Percentiles rank a stretch among this genome's conserved stretches.
phyloP scores from a whole-genome alignment of 495 filamentous ascomycete genomes.

The Pyrenula aspistea region DNA sequence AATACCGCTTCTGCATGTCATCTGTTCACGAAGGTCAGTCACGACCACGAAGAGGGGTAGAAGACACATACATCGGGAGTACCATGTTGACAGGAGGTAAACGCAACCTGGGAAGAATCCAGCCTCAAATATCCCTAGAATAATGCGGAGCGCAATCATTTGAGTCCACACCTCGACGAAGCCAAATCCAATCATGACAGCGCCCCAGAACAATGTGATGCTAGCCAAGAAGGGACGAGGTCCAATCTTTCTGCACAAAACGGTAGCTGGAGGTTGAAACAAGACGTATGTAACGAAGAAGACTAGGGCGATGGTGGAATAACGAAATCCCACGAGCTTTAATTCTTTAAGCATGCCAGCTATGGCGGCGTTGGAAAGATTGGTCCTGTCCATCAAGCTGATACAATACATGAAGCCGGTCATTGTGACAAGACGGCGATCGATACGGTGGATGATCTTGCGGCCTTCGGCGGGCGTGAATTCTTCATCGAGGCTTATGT shows the following conservation, averaged over 20 bases:
- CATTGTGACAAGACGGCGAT: slow-evolving; percentile 50
- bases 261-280: slow-evolving; percentile 48
- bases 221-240: slow-evolving; percentile 40
- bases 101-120: slow-evolving; percentile 18
- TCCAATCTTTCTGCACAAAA: slow-evolving; percentile 47
- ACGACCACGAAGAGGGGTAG: not conserved
- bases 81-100: slow-evolving; percentile 8
- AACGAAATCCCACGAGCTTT: slow-evolving; percentile 29
- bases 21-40: slow-evolving; percentile 16
- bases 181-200: slow-evolving; percentile 42
- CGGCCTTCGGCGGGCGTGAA: slow-evolving; percentile 23
- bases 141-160: slow-evolving; percentile 40
- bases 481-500: slow-evolving; percentile 16
- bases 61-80: slow-evolving; percentile 9
- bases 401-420: slow-evolving; percentile 55
- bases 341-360: slow-evolving; percentile 52
- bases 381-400: slow-evolving; percentile 57
- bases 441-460: slow-evolving; percentile 46
- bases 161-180: slow-evolving; percentile 37
- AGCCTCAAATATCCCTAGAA: slow-evolving; percentile 54
- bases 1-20: slow-evolving; percentile 53
- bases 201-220: slow-evolving; percentile 43
- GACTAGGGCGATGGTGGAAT: slow-evolving; percentile 45
- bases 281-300: slow-evolving; percentile 58
- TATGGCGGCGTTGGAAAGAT: slow-evolving; percentile 49